A percentile compares a stretch with the other conserved stretches of the same genome.
phyloP scores from a whole-genome alignment of 371 early-diverging fungal species.

The Zychaea mexicana region DNA sequence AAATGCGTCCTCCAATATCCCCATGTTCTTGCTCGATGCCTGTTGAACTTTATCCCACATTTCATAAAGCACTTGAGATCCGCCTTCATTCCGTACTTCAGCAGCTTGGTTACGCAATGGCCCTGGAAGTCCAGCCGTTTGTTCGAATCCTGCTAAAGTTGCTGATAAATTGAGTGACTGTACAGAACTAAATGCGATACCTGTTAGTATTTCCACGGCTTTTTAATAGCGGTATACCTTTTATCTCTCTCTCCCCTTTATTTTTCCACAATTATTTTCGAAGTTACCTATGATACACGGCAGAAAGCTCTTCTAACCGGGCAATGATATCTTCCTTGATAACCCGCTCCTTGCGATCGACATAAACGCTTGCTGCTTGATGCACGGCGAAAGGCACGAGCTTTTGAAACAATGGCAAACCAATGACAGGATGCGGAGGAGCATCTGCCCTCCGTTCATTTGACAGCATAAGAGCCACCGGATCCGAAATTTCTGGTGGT shows the following conservation, averaged over 20 bases:
- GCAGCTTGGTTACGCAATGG: conserved; percentile 66
- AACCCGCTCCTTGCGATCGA: conserved; percentile 73
- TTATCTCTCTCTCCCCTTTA: neutral
- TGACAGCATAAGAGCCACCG: conserved; percentile 50
- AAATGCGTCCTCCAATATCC: conserved; percentile 67
- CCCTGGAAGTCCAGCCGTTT: conserved; percentile 73
- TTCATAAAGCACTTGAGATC: conserved; percentile 59
- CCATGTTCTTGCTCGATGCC: conserved; percentile 49
- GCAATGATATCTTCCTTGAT: conserved; percentile 53
- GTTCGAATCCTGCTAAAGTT: conserved; percentile 67
- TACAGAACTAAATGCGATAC: conserved; percentile 44
- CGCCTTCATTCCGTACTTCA: conserved; percentile 76
- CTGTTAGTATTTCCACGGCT: too few species aligned
- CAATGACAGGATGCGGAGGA: conserved; percentile 52
- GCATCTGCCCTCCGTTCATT: conserved; percentile 22
- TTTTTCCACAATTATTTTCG: neutral
- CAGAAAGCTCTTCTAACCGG: conserved; percentile 28
- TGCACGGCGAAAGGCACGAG: conserved; percentile 91
- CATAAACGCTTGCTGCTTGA: conserved; percentile 85
- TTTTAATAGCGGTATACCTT: too few species aligned
- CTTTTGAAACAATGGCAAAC: conserved; percentile 80
- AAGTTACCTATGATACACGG: conserved; percentile 39
- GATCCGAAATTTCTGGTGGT: conserved; percentile 39
- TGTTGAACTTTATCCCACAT: conserved; percentile 63
- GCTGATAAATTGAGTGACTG: conserved; percentile 73